A percentile compares a stretch with the other conserved stretches of the same genome.
These are phyloP conservation scores for Suillus occidentalis DNA, from an alignment of 768 basidiomycete genomes.

Conservation along the genomic window DNA sequence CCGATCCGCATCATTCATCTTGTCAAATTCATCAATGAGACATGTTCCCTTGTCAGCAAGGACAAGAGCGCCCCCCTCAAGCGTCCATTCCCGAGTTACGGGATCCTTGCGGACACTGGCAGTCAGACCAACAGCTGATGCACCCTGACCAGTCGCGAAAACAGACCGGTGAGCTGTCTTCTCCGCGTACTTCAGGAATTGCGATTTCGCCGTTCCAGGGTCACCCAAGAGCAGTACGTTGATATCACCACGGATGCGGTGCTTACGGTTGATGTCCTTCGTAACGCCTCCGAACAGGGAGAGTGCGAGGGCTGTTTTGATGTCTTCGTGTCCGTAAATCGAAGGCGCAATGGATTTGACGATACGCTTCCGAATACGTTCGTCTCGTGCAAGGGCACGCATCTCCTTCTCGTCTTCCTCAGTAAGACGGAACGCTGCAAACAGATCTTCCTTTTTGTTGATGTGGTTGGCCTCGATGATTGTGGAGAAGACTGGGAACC, in stretches of 20 bases:
- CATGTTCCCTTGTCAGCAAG: conserved; percentile 98
- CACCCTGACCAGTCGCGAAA: conserved; percentile 97
- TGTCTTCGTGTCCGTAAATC: conserved; percentile 98
- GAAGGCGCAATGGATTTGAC: conserved; percentile 98
- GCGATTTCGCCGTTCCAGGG: conserved; percentile 98
- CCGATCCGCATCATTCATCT: conserved; percentile 98
- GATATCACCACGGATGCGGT: conserved; percentile 95
- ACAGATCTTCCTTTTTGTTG: conserved; percentile 98
- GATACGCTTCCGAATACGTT: conserved; percentile 94
- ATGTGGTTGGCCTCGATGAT: conserved; percentile 98
- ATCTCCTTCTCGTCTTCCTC: conserved; percentile 97
- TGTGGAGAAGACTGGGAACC: conserved; percentile 98
- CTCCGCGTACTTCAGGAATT: conserved; percentile 98
- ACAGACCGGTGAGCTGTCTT: conserved; percentile 98
- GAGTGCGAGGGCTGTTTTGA: conserved; percentile 95
- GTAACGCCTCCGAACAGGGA: conserved; percentile 92
- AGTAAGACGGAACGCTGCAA: conserved; percentile 95
- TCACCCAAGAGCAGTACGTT: conserved; percentile 96
- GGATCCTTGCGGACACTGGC: conserved; percentile 99
- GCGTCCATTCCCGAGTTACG: conserved; percentile 95
- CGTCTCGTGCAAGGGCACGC: conserved; percentile 81
- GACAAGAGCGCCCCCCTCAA: conserved; percentile 98
- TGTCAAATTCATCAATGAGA: conserved; percentile 99
- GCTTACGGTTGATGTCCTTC: conserved; percentile 97
- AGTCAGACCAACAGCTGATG: conserved; percentile 96